phyloP scores from a whole-genome alignment of 2,329 filamentous ascomycete species.

The Epichloe brachyelytri region DNA sequence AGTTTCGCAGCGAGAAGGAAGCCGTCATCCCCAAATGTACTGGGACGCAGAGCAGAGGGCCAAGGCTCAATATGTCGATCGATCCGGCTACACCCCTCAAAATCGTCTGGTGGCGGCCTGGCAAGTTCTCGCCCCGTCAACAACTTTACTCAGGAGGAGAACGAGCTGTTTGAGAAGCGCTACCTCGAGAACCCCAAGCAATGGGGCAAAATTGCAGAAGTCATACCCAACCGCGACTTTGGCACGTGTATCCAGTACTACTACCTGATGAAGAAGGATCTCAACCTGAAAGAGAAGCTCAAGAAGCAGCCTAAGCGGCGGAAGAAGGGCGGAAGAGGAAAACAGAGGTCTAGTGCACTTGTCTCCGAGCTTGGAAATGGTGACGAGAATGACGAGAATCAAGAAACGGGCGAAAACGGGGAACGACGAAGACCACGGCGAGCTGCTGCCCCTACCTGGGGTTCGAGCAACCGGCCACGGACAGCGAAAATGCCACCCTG shows the following conservation, averaged over 20 bases:
- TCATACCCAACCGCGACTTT: slow-evolving; percentile 55
- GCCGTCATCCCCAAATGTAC: slow-evolving; percentile 58
- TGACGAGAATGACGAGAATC: slow-evolving; percentile 41
- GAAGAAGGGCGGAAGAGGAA: slow-evolving; percentile 42
- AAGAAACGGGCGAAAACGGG: slow-evolving; percentile 45
- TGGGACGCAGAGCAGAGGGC: slow-evolving; percentile 48
- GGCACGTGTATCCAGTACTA: slow-evolving; percentile 77
- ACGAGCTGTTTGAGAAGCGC: slow-evolving; percentile 56
- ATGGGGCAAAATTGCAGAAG: slow-evolving; percentile 65
- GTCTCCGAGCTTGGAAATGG: slow-evolving; percentile 53
- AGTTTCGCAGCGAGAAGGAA: slow-evolving; percentile 64
- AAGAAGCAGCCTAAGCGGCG: slow-evolving; percentile 49
- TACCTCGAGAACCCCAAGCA: slow-evolving; percentile 71
- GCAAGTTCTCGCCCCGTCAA: slow-evolving; percentile 58
- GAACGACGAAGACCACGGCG: slow-evolving; percentile 48
- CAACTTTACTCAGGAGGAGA: slow-evolving; percentile 63
- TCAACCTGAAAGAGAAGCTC: slow-evolving; percentile 65
- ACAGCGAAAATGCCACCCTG: slow-evolving; percentile 47
- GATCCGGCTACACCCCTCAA: slow-evolving; percentile 49
- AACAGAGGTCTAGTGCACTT: slow-evolving; percentile 49
- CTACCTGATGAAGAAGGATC: slow-evolving; percentile 64
- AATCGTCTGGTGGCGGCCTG: slow-evolving; percentile 57
- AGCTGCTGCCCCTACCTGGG: slow-evolving; percentile 59
- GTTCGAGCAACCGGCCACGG: slow-evolving; percentile 44
- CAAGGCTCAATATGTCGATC: slow-evolving; percentile 49